Conservation (phyloP, 139 green algal species). For the Ostreobium quekettii region DNA sequence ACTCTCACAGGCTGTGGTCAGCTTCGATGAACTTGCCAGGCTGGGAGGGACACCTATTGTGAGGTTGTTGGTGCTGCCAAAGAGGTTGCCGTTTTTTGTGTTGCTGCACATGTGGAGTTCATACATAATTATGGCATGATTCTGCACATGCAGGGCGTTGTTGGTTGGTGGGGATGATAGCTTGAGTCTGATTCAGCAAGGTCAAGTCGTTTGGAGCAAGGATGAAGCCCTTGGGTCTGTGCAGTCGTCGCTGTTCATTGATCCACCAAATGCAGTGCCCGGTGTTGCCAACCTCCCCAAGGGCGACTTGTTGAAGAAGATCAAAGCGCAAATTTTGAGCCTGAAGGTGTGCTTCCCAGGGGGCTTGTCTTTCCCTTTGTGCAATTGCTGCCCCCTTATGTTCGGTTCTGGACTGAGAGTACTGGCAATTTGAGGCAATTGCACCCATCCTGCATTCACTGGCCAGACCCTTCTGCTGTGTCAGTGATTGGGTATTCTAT, state of each 20-base stretch:
- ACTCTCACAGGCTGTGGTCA: too few relatives aligned
- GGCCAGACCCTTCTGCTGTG: background rate
- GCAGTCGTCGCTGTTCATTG: background rate
- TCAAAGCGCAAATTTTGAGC: background rate
- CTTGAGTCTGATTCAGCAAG: constrained; percentile 14
- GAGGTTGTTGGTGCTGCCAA: too few relatives aligned
- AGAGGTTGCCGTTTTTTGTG: background rate
- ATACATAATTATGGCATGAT: too few relatives aligned
- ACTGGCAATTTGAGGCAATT: background rate
- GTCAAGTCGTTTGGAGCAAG: constrained; percentile 10
- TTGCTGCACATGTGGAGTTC: too few relatives aligned
- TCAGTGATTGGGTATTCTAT: background rate
- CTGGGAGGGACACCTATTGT: too few relatives aligned
- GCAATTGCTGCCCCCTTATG: background rate
- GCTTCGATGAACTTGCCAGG: too few relatives aligned
- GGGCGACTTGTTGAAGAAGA: background rate
- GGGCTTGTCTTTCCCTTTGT: constrained; percentile 6
- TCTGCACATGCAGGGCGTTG: too few relatives aligned
- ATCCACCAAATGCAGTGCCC: constrained; percentile 12
- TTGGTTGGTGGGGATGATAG: background rate
- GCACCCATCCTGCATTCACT: background rate
- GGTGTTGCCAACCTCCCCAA: background rate
- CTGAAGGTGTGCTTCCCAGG: constrained; percentile 10
- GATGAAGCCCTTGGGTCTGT: background rate
- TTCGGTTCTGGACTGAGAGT: background rate